Conservation (phyloP, 768 basidiomycete species). For the Gymnopilus junonius region DNA sequence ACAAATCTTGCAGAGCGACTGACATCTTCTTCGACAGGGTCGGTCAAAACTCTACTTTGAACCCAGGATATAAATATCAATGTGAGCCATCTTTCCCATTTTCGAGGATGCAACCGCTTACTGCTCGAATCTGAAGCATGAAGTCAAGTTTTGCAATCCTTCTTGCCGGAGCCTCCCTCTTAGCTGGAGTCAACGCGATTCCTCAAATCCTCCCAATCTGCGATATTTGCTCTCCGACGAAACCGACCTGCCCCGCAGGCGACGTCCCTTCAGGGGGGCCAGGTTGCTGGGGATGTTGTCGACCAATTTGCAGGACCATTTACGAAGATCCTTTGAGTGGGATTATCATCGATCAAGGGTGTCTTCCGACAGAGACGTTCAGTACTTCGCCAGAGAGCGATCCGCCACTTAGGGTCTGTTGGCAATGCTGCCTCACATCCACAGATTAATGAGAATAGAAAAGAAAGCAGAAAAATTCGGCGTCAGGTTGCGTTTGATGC, state of each 20-base stretch:
- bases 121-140: background rate
- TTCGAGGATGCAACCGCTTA: background rate
- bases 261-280: constrained; percentile 1
- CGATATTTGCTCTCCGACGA: background rate
- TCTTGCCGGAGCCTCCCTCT: background rate
- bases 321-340: background rate
- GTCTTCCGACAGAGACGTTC: background rate
- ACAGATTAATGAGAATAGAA: background rate
- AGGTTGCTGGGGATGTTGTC: constrained; percentile 10
- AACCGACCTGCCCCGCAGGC: constrained; percentile 2
- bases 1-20: background rate
- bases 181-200: background rate
- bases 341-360: background rate
- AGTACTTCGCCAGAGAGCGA: background rate
- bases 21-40: background rate
- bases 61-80: background rate
- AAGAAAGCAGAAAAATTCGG: background rate
- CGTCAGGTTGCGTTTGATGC: background rate
- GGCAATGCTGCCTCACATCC: background rate
- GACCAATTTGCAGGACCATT: background rate
- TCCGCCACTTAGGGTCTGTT: background rate
- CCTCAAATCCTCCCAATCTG: background rate
- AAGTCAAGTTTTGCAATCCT: background rate
- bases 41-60: background rate
- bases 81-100: background rate